phyloP scores from a whole-genome alignment of 129 eudicot genomes.

The Centella asiatica region DNA sequence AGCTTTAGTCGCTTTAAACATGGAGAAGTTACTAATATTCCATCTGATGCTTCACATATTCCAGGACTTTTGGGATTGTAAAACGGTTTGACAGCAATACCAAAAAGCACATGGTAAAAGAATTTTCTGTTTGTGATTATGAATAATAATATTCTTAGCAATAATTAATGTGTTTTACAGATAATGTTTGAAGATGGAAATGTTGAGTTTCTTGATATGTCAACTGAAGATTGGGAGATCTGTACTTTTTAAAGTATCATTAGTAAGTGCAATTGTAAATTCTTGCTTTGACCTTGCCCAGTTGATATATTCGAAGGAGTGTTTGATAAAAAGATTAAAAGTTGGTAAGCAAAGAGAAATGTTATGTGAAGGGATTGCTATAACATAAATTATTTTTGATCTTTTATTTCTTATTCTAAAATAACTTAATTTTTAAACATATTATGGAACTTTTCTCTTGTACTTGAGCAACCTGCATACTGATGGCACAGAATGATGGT shows the following conservation, averaged over 20 bases:
- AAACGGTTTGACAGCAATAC: constrained; percentile 52
- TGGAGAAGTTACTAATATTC: neutral
- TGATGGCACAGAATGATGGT: too few relatives aligned
- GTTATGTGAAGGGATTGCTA: too few relatives aligned
- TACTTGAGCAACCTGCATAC: too few relatives aligned
- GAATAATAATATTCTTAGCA: constrained; percentile 6
- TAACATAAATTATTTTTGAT: too few relatives aligned
- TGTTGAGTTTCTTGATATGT: constrained; percentile 63
- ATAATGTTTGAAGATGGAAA: constrained; percentile 79
- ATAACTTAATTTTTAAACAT: too few relatives aligned
- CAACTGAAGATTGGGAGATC: constrained; percentile 77
- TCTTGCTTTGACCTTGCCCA: neutral
- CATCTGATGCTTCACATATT: constrained; percentile 5
- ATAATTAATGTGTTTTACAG: constrained; percentile 27
- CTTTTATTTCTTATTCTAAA: too few relatives aligned
- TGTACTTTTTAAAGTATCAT: constrained; percentile 34
- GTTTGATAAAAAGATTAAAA: neutral
- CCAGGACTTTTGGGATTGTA: constrained; percentile 68
- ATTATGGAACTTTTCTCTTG: too few relatives aligned
- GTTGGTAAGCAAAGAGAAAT: neutral
- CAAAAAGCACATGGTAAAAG: constrained; percentile 69
- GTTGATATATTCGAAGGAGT: neutral
- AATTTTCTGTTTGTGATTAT: neutral
- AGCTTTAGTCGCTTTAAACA: neutral
- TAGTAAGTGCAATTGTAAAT: constrained; percentile 13